Evolutionary conservation across 148 eudicot species (phyloP).

Genomic region (Fagopyrum tataricum): DNA sequence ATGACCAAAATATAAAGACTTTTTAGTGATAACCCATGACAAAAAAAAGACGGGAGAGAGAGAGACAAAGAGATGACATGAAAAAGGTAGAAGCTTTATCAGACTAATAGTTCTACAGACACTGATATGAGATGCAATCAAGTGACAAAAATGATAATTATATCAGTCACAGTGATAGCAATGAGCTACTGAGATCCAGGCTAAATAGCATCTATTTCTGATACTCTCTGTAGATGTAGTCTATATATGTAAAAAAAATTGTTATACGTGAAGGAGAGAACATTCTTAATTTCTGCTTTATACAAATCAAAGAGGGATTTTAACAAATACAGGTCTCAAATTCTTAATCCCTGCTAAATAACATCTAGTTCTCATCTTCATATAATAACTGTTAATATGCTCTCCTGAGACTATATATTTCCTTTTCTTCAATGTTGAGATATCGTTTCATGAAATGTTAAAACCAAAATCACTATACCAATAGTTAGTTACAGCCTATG

Average conservation of each 20-base stretch:
- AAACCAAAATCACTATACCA: neutral
- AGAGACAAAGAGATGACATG: neutral
- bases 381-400: neutral
- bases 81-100: neutral
- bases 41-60: neutral
- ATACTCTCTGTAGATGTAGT: neutral
- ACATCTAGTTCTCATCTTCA: neutral
- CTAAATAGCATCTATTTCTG: neutral
- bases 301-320: neutral
- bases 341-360: neutral
- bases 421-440: neutral
- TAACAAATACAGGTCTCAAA: neutral
- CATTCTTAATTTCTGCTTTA: neutral
- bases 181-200: neutral
- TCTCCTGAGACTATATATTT: neutral
- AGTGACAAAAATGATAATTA: neutral
- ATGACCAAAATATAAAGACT: constrained; percentile 11
- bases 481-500: neutral
- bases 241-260: neutral
- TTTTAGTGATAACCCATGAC: neutral
- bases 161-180: neutral
- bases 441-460: neutral
- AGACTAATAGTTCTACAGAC: neutral
- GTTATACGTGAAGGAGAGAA: neutral
- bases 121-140: neutral